These are phyloP conservation scores for Solanum appendiculatum DNA, from an alignment of 257 asterid genomes.

Conservation along the genomic window DNA sequence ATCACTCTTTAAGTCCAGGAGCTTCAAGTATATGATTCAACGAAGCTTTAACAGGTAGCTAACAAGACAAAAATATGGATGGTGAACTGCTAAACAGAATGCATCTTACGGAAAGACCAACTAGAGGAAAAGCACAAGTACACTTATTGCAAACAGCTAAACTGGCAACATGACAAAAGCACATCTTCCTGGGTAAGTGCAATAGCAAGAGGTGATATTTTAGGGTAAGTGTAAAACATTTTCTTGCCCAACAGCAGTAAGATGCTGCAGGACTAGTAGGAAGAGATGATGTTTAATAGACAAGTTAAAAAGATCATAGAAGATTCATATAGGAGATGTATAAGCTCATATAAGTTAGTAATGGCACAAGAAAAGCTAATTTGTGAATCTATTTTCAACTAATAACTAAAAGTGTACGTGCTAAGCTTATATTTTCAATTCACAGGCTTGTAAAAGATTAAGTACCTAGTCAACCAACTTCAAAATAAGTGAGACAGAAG, in stretches of 20 bases:
- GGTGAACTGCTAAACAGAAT: neutral
- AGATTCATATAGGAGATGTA: neutral
- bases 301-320: neutral
- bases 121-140: neutral
- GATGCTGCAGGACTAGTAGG: neutral
- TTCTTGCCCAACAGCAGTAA: neutral
- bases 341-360: neutral
- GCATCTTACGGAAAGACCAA: neutral
- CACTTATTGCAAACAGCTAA: neutral
- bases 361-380: neutral
- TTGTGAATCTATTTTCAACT: neutral
- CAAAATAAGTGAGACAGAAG: constrained; percentile 65
- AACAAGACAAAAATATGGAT: constrained; percentile 10
- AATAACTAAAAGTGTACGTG: neutral
- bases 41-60: constrained; percentile 58
- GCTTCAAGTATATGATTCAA: constrained; percentile 59
- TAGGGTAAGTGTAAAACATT: neutral
- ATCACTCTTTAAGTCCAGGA: constrained; percentile 78
- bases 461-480: constrained; percentile 75
- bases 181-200: neutral
- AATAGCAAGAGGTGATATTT: neutral
- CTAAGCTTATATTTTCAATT: neutral
- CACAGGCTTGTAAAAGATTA: neutral
- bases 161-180: neutral
- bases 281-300: neutral